Percentiles rank a stretch among this genome's conserved stretches.
Conservation (phyloP, 2,329 filamentous ascomycete genomes). For the Mariannaea sp. region DNA sequence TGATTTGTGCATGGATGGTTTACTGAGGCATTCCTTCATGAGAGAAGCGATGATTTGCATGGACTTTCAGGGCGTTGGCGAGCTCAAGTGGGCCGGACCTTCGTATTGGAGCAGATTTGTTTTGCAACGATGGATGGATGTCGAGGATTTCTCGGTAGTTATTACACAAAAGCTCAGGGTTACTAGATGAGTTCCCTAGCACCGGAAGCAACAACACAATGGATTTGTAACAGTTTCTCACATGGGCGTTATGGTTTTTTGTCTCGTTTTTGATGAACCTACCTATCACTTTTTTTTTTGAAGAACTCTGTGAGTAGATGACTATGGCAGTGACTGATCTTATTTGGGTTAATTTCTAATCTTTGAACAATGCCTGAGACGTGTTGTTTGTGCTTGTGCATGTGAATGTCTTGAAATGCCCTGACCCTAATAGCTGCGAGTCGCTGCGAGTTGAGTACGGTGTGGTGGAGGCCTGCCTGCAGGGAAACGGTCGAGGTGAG, state of each 20-base stretch:
- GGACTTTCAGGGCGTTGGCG: conserved; percentile 37
- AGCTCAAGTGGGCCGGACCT: conserved; percentile 40
- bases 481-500: not conserved
- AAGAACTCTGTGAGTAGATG: not conserved
- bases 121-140: conserved; percentile 21
- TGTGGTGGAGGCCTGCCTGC: not conserved
- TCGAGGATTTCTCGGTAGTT: conserved; percentile 32
- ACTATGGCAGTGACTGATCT: not conserved
- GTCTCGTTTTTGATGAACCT: not conserved
- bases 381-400: not conserved
- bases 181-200: conserved; percentile 35
- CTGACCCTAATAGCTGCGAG: not conserved
- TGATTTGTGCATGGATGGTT: conserved; percentile 34
- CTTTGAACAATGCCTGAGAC: not conserved
- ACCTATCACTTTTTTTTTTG: not conserved
- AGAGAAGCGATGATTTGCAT: conserved; percentile 34
- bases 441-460: too few species aligned
- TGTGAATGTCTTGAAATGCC: not conserved
- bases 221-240: conserved; percentile 22
- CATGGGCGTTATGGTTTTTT: conserved; percentile 8
- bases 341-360: not conserved
- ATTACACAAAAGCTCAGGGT: conserved; percentile 34
- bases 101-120: conserved; percentile 31
- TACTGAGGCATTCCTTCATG: conserved; percentile 25
- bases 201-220: conserved; percentile 28